These are phyloP conservation scores for Tetrapisispora arboricola DNA, from an alignment of 805 yeast genomes.

Conservation along the genomic window DNA sequence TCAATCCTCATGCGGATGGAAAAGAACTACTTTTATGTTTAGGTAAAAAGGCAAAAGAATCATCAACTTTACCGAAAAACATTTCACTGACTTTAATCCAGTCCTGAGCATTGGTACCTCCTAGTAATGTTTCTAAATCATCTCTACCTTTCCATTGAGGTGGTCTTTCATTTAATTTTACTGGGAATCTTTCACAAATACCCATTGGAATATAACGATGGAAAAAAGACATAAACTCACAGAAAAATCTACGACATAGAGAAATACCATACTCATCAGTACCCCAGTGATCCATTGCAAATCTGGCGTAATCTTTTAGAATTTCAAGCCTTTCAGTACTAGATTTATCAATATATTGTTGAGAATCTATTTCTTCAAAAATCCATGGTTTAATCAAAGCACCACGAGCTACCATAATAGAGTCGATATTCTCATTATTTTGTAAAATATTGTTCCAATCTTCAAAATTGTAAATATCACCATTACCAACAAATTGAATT, in stretches of 20 bases:
- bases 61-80: slow-evolving; percentile 83
- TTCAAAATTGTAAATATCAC: slow-evolving; percentile 77
- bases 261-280: slow-evolving; percentile 90
- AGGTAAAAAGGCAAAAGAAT: slow-evolving; percentile 69
- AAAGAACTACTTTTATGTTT: slow-evolving; percentile 90
- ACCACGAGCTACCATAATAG: slow-evolving; percentile 96
- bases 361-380: slow-evolving; percentile 85
- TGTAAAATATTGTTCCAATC: slow-evolving; percentile 74
- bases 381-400: slow-evolving; percentile 98
- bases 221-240: slow-evolving; percentile 90
- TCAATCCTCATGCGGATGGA: slow-evolving; percentile 1
- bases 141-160: slow-evolving; percentile 88
- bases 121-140: slow-evolving; percentile 84
- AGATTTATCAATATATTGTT: slow-evolving; percentile 82
- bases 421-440: slow-evolving; percentile 60
- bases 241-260: slow-evolving; percentile 77
- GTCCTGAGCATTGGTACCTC: slow-evolving; percentile 74
- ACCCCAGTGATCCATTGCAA: slow-evolving; percentile 95
- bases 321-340: slow-evolving; percentile 82
- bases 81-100: slow-evolving; percentile 95
- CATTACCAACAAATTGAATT: slow-evolving; percentile 86
- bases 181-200: slow-evolving; percentile 77
- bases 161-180: slow-evolving; percentile 86
- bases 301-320: slow-evolving; percentile 56
- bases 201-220: slow-evolving; percentile 94